Evolutionary conservation across 1,284 basidiomycete species (phyloP).

Genomic region (Ceratobasidium sp.): DNA sequence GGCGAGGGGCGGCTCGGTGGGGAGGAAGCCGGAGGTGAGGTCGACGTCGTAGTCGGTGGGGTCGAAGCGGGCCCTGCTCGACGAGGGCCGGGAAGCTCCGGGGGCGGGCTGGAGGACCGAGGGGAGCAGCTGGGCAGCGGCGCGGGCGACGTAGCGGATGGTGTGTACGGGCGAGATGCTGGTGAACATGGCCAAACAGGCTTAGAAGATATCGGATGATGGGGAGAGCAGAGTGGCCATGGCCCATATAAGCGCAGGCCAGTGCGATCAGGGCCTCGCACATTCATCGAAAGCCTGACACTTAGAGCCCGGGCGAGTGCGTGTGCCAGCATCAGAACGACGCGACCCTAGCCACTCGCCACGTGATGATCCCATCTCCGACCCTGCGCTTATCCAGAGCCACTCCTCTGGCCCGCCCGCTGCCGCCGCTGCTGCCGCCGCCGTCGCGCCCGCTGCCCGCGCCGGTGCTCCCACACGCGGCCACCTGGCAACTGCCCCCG

Average conservation of each 20-base stretch:
- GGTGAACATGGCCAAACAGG: constrained; percentile 39
- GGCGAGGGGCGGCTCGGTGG: constrained; percentile 43
- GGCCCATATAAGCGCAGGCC: constrained; percentile 42
- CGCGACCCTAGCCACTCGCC: constrained; percentile 33
- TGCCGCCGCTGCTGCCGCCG: not conserved
- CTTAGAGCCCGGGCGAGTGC: not conserved
- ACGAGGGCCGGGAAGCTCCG: constrained; percentile 27
- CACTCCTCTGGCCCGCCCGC: not conserved
- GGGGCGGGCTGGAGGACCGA: constrained; percentile 33
- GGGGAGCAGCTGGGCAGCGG: constrained; percentile 38
- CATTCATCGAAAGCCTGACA: no score
- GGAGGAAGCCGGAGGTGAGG: constrained; percentile 47
- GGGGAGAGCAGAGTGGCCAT: constrained; percentile 42
- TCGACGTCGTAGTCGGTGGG: constrained; percentile 47
- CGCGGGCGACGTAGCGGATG: constrained; percentile 42
- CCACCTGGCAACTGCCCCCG: constrained; percentile 40
- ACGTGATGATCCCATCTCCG: constrained; percentile 43
- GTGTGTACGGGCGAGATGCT: constrained; percentile 42
- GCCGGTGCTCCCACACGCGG: constrained; percentile 35
- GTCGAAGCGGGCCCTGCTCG: constrained; percentile 39
- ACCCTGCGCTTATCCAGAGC: constrained; percentile 11
- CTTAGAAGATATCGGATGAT: constrained; percentile 44
- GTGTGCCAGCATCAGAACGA: constrained; percentile 42
- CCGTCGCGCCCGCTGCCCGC: not conserved
- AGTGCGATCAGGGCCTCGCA: constrained; percentile 20